Conservation (phyloP, 192 early-diverging fungal species). For the Coemansia sp. region DNA sequence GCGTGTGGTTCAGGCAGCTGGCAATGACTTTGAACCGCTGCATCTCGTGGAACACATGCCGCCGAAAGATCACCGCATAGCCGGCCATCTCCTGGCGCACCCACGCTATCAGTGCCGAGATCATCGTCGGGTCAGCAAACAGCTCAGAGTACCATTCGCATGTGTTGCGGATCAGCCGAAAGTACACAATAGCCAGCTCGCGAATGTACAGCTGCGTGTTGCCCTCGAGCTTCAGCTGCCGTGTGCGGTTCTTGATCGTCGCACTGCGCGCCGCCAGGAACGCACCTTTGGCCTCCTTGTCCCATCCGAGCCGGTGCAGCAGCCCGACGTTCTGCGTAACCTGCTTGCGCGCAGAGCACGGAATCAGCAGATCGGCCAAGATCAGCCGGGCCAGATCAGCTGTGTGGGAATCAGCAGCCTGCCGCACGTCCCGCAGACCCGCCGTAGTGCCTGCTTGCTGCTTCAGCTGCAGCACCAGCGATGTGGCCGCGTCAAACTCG, state of each 20-base stretch:
- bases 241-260: conserved; percentile 66
- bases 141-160: conserved; percentile 93
- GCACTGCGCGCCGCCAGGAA: conserved; percentile 77
- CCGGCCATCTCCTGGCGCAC: conserved; percentile 79
- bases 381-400: conserved; percentile 57
- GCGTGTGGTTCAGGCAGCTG: conserved; percentile 74
- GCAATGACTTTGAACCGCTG: conserved; percentile 80
- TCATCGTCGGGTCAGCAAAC: conserved; percentile 86
- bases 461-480: conserved; percentile 37
- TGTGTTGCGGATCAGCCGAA: conserved; percentile 89
- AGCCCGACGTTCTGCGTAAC: conserved; percentile 77
- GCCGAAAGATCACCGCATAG: conserved; percentile 83
- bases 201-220: conserved; percentile 83
- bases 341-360: conserved; percentile 76
- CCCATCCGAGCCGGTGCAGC: conserved; percentile 67
- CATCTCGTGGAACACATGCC: conserved; percentile 81
- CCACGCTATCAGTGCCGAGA: conserved; percentile 93
- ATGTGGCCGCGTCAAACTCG: conserved; percentile 84
- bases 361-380: conserved; percentile 73
- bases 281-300: conserved; percentile 74
- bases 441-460: background rate
- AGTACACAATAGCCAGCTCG: conserved; percentile 83
- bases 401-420: conserved; percentile 32
- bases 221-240: conserved; percentile 84
- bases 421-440: conserved; percentile 20